These are phyloP conservation scores for Dactylellina sp. DNA, from an alignment of 2,329 filamentous ascomycete genomes.

Conservation along the genomic window DNA sequence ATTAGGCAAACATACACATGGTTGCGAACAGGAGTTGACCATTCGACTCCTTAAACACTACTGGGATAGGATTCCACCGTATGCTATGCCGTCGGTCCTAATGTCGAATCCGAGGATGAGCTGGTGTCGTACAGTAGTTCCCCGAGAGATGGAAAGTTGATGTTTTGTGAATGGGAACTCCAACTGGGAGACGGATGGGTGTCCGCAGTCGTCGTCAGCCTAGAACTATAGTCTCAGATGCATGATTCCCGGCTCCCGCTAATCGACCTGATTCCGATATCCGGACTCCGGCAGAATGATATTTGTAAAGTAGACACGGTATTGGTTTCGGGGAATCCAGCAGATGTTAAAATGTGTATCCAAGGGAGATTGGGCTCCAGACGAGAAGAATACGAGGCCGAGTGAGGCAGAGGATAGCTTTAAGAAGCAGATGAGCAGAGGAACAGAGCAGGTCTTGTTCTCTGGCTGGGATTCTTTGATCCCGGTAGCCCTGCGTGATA, in stretches of 20 bases:
- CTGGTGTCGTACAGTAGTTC: no score
- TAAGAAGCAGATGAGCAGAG: background rate
- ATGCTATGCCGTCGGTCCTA: background rate
- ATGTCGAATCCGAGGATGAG: background rate
- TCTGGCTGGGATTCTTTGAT: background rate
- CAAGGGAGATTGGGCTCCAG: background rate
- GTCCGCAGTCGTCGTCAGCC: conserved; percentile 42
- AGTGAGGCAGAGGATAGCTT: background rate
- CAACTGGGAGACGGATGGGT: conserved; percentile 13
- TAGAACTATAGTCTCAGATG: background rate
- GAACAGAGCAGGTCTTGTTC: no score
- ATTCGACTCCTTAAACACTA: conserved; percentile 14
- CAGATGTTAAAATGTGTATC: background rate
- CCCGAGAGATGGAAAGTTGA: no score
- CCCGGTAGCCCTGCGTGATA: conserved; percentile 37
- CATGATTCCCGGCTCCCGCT: conserved; percentile 25
- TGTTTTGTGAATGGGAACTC: conserved; percentile 6
- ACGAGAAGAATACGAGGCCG: background rate
- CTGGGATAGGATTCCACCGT: background rate
- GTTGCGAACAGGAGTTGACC: conserved; percentile 30
- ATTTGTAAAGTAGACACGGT: background rate
- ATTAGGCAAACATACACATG: conserved; percentile 40
- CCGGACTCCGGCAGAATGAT: background rate
- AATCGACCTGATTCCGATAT: background rate
- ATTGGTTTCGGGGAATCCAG: background rate